phyloP scores from a whole-genome alignment of 2,329 filamentous ascomycete genomes.

The Fusarium piperis region DNA sequence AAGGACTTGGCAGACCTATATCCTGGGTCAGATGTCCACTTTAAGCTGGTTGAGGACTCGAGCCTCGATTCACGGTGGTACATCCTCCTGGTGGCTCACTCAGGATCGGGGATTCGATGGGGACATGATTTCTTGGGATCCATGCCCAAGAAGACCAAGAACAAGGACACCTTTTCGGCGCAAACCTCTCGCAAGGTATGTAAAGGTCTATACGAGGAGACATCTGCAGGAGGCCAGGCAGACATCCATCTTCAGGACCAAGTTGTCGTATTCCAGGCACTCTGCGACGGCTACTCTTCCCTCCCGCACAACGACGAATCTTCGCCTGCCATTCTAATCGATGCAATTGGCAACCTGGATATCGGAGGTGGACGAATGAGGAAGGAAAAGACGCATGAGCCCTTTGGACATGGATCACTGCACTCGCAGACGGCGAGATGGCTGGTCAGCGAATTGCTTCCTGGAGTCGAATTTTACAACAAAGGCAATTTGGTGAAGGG shows the following conservation, averaged over 20 bases:
- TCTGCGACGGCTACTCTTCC: constrained; percentile 62
- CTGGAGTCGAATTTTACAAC: constrained; percentile 59
- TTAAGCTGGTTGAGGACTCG: constrained; percentile 62
- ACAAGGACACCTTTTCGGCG: constrained; percentile 44
- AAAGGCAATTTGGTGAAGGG: constrained; percentile 62
- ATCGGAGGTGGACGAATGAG: constrained; percentile 44
- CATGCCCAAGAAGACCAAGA: constrained; percentile 53
- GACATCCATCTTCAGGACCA: constrained; percentile 71
- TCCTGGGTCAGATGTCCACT: constrained; percentile 54
- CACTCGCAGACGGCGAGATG: constrained; percentile 70
- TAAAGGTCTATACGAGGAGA: constrained; percentile 56
- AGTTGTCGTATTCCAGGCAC: constrained; percentile 67
- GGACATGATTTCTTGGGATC: constrained; percentile 57
- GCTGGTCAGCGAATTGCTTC: constrained; percentile 64
- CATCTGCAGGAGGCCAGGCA: constrained; percentile 56
- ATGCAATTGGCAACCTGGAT: constrained; percentile 44
- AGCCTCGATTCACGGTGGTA: constrained; percentile 62
- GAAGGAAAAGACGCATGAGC: constrained; percentile 57
- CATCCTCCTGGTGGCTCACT: constrained; percentile 65
- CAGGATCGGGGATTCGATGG: constrained; percentile 56
- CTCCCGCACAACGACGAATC: constrained; percentile 49
- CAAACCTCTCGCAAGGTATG: constrained; percentile 58
- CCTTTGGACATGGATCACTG: constrained; percentile 65
- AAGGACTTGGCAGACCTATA: constrained; percentile 54
- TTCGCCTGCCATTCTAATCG: constrained; percentile 33